Evolutionary conservation across 176 grass and related monocot genomes (phyloP).

Genomic region (Alopecurus myosuroides): DNA sequence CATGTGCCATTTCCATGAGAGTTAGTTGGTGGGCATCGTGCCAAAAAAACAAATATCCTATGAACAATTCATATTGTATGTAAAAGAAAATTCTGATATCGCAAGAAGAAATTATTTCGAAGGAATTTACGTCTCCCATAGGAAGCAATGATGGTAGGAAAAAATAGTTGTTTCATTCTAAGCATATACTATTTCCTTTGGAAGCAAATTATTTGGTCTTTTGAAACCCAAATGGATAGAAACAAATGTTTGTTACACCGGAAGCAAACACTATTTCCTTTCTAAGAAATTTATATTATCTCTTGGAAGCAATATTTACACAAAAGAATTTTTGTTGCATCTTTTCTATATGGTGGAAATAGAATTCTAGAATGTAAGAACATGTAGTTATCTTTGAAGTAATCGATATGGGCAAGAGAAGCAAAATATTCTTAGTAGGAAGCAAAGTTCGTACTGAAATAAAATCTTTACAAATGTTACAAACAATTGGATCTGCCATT

Average conservation of each 20-base stretch:
- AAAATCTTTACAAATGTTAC: too few relatives aligned
- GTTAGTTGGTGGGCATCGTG: too few relatives aligned
- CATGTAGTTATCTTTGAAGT: background rate
- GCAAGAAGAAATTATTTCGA: too few relatives aligned
- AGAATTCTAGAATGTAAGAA: background rate
- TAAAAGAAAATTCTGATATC: too few relatives aligned
- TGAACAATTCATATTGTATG: too few relatives aligned
- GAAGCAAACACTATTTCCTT: background rate
- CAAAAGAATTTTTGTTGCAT: background rate
- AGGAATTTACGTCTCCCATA: too few relatives aligned
- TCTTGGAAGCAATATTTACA: background rate
- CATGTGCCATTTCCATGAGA: background rate
- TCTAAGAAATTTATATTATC: background rate
- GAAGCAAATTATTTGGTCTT: background rate
- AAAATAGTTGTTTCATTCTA: too few relatives aligned
- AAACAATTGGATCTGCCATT: background rate
- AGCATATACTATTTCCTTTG: background rate
- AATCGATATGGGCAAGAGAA: background rate
- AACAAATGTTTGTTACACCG: background rate
- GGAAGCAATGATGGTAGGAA: too few relatives aligned
- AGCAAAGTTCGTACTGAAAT: background rate
- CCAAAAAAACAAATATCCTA: too few relatives aligned
- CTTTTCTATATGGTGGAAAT: background rate
- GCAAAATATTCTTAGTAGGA: background rate
- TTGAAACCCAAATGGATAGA: background rate